A percentile compares a stretch with the other conserved stretches of the same genome.
Conservation (phyloP, 768 basidiomycete genomes). For the Naganishia vaughanmartiniae region DNA sequence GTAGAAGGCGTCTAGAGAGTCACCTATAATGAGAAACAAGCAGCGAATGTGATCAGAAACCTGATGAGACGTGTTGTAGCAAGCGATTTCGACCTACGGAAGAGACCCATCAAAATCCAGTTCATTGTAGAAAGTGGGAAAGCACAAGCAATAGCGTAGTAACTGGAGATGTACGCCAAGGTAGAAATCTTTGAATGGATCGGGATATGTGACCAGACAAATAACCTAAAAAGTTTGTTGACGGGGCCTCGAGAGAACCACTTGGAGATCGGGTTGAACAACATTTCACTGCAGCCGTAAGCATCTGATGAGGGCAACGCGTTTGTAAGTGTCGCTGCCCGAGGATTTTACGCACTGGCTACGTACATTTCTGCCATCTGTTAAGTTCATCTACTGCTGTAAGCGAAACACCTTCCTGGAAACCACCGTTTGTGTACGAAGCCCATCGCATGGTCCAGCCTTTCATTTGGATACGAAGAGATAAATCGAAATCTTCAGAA, state of each 20-base stretch:
- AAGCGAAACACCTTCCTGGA: slow-evolving; percentile 89
- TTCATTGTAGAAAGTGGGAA: slow-evolving; percentile 66
- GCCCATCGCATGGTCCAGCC: slow-evolving; percentile 58
- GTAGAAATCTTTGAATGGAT: slow-evolving; percentile 61
- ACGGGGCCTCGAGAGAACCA: slow-evolving; percentile 67
- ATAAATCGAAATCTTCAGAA: slow-evolving; percentile 82
- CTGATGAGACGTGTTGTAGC: background rate
- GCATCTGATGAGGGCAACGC: slow-evolving; percentile 30
- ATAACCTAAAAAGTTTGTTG: slow-evolving; percentile 55
- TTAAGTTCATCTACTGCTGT: slow-evolving; percentile 74
- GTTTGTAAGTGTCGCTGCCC: background rate
- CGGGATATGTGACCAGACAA: slow-evolving; percentile 55
- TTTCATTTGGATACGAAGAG: slow-evolving; percentile 51
- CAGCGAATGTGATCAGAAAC: background rate
- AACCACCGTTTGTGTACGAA: slow-evolving; percentile 76
- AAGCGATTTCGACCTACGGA: slow-evolving; percentile 28
- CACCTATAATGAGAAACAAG: slow-evolving; percentile 26
- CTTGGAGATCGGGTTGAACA: slow-evolving; percentile 73
- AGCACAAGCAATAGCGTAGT: slow-evolving; percentile 60
- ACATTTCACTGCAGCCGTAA: slow-evolving; percentile 56
- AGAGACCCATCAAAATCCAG: slow-evolving; percentile 58
- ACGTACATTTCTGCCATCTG: slow-evolving; percentile 49
- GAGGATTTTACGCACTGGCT: slow-evolving; percentile 36
- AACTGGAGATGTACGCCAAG: slow-evolving; percentile 57
- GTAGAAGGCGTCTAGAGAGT: slow-evolving; percentile 22